These are phyloP conservation scores for Rhodomyrtus tomentosa DNA, from an alignment of 345 rosid species.

Conservation along the genomic window DNA sequence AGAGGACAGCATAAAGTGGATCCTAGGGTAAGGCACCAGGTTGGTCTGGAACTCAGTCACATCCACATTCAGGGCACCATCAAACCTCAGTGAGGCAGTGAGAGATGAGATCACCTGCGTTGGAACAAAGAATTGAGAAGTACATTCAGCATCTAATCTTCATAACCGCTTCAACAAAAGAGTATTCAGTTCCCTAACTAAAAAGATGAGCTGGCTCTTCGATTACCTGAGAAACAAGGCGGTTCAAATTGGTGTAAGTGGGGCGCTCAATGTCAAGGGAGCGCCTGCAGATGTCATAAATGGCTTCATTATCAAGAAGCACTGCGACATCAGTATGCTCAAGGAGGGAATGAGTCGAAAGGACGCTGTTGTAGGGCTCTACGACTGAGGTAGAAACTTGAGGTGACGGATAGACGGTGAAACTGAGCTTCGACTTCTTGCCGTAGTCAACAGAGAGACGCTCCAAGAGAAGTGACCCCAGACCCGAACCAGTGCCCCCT, in stretches of 20 bases:
- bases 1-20: conserved; percentile 57
- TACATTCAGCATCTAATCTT: neutral
- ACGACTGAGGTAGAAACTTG: conserved; percentile 56
- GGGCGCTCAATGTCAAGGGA: conserved; percentile 55
- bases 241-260: conserved; percentile 47
- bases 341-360: conserved; percentile 47
- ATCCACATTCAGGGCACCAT: conserved; percentile 52
- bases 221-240: conserved; percentile 44
- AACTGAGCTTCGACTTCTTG: conserved; percentile 46
- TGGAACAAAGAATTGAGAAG: neutral
- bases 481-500: conserved; percentile 55
- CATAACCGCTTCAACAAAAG: neutral
- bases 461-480: conserved; percentile 47
- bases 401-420: conserved; percentile 50
- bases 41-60: conserved; percentile 61
- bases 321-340: conserved; percentile 53
- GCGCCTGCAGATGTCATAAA: conserved; percentile 52
- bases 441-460: conserved; percentile 54
- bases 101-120: conserved; percentile 48
- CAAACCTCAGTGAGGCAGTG: conserved; percentile 50
- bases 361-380: conserved; percentile 47
- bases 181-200: neutral
- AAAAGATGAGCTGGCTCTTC: neutral
- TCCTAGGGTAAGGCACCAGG: conserved; percentile 50
- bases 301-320: conserved; percentile 45